Base-by-base conservation (phyloP, 495 filamentous ascomycete species). In the Pseudotulostoma volvatum region DNA sequence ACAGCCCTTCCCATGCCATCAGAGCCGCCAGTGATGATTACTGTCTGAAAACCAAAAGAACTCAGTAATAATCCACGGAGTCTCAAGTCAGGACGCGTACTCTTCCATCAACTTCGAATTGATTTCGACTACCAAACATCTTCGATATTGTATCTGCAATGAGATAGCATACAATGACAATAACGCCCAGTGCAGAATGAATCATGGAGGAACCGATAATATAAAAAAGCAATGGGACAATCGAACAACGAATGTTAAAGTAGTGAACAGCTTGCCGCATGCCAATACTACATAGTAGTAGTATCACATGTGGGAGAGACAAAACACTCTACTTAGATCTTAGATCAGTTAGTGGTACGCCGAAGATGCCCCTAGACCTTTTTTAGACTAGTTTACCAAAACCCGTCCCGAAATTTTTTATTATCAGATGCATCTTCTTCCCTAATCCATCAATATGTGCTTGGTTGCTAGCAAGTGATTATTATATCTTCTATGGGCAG, bases 1-100 rank as follows among this genome's bases (percentile, higher is more conserved):
- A 79, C 71, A 42, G 68, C 72, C 49, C 68, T 72, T 44, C 90
- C 90, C 81, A 94, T 83, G 36, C 90, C 90, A 52, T 93, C 81
- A 1, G 92, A 96, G 38, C 76, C 88, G 30, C 90, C 90, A 9
- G 90, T 97, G 38, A 97, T 65, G 16, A 96, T 59, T 41, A 90
- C 70, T 3, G 82, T 90, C 84, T 88, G 33, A 13, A 15, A 40
- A 44, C 7, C 23, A 31, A 38, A 19, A 3, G 2, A 13, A 9
- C 2, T 5, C 7, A 7, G 14, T 17, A 35, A 35, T 35, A 5
- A 5, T 35, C 33, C 7, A 14, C 5, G 33, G 14, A 14, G 5
- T 35, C 33, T 17, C 33, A 16, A 17, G 9, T 30, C 1, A 23
- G 39, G 18, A 9, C 5, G 61, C 70, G 42, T 67, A 88, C 84